A percentile compares a stretch with the other conserved stretches of the same genome.
phyloP scores from a whole-genome alignment of 1,139 yeast species.

The Saccharomyces hybrid region DNA sequence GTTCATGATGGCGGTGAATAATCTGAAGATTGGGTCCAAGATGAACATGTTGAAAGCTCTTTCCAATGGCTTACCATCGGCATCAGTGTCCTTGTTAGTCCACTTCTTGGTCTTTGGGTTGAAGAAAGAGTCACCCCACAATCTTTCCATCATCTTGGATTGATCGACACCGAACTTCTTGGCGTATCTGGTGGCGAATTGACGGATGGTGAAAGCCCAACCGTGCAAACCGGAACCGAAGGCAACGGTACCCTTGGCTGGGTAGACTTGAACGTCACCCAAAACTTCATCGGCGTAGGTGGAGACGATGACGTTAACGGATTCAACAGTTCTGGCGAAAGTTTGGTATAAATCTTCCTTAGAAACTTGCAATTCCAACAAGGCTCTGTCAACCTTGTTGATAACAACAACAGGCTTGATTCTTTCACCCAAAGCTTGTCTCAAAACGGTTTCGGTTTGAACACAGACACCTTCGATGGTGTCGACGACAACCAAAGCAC shows the following conservation, averaged over 20 bases:
- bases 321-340: constrained; percentile 97
- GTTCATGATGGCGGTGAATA: constrained; percentile 92
- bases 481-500: constrained; percentile 99
- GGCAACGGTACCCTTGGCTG: constrained; percentile 98
- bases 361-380: constrained; percentile 96
- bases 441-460: constrained; percentile 98
- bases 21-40: constrained; percentile 97
- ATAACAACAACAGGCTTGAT: constrained; percentile 97
- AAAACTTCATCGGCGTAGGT: constrained; percentile 85
- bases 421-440: constrained; percentile 99
- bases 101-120: constrained; percentile 99
- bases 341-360: constrained; percentile 99
- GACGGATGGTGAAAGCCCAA: constrained; percentile 99
- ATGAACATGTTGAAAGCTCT: constrained; percentile 99
- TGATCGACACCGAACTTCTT: constrained; percentile 99
- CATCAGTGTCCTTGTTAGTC: constrained; percentile 94
- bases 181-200: constrained; percentile 96
- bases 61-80: constrained; percentile 91
- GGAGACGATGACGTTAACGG: constrained; percentile 96
- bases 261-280: constrained; percentile 98
- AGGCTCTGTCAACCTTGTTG: constrained; percentile 99
- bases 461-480: constrained; percentile 99
- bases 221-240: constrained; percentile 99
- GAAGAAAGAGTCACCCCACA: constrained; percentile 99
- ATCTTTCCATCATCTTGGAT: constrained; percentile 95